Evolutionary conservation across 768 basidiomycete genomes (phyloP).

Genomic region (Tremella yokohamensis): DNA sequence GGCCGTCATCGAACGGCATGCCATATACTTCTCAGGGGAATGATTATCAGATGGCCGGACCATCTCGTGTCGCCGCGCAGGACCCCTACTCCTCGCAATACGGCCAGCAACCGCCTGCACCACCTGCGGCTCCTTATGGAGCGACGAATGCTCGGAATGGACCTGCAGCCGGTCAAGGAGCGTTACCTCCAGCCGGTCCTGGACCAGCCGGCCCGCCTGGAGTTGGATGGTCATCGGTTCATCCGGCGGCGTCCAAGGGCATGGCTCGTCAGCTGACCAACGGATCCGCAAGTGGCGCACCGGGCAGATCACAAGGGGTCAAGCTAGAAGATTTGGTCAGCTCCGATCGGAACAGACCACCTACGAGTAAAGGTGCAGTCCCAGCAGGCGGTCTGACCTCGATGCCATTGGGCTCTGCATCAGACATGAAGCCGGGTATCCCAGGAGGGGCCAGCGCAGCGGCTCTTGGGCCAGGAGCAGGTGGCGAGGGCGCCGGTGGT

Average conservation of each 20-base stretch:
- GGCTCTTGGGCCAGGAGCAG: conserved; percentile 2
- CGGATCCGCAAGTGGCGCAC: conserved; percentile 3
- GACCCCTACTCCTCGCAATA: no score
- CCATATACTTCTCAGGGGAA: no score
- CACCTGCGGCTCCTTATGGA: no score
- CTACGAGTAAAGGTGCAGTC: neutral
- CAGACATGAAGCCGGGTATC: neutral
- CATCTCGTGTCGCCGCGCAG: no score
- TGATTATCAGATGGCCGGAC: no score
- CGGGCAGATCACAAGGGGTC: conserved; percentile 1
- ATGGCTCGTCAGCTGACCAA: neutral
- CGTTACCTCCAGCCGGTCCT: neutral
- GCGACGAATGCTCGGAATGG: neutral
- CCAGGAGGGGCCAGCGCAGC: neutral
- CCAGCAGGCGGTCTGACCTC: conserved; percentile 16
- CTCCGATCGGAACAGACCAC: neutral
- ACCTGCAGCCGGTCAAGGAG: neutral
- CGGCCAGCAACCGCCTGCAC: no score
- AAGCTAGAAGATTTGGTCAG: conserved; percentile 23
- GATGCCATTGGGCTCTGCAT: conserved; percentile 4
- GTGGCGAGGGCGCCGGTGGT: conserved; percentile 9
- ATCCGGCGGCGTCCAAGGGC: neutral
- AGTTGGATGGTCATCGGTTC: conserved; percentile 6
- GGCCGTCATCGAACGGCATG: no score
- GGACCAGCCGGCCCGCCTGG: neutral